Base-by-base conservation (phyloP, 2,329 filamentous ascomycete genomes). In the Cytospora leucostoma region DNA sequence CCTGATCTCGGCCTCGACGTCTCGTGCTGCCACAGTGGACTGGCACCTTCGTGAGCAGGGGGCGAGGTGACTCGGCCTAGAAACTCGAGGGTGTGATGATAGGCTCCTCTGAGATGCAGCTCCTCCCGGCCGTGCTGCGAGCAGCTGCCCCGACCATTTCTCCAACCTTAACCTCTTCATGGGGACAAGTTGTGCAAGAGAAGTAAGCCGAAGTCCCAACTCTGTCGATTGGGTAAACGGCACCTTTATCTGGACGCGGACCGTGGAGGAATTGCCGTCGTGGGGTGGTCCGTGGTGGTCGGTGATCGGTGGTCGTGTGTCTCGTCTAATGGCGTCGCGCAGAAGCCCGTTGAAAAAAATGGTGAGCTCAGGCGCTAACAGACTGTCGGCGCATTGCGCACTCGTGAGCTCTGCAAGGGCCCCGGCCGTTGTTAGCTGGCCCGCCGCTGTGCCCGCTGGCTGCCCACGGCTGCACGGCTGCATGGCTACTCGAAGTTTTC, bases 121-220 rank as follows among this genome's bases (percentile, higher is more conserved):
- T 59, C 72, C 68, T 72, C 76, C 79, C 71, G 80, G 76, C 67
- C 75, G 74, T 68, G 74, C 79, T 78, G 73, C 79, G 73, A 87
- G 81, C 78, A 84, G 78, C 79, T 85, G 86, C 73, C 80, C 79
- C 72, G 84, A 82, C 79, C 84, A 84, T 79, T 81, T 79, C 70
- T 83, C 80, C 72, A 86, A 73, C 71, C 83, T 80, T 82, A 88
- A 78, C 77, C 84, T 83, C 80, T 86, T 86, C 84, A 88, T 87
- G 70, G 71, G 69, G 63, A 68, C 54, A 55, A 54, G 56, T 61
- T 53, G 62, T 66, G 61, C 59, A 62, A 27, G 27, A 27, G 27
- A 27, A 27, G 27, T 27, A 27, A 49, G 50, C 34, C 19, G 51
- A 38, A 57, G 50, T 55, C 61, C 50, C 61, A 64, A 50, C 40